Base-by-base conservation (phyloP, 2,329 filamentous ascomycete species). In the Exophiala spinifera region DNA sequence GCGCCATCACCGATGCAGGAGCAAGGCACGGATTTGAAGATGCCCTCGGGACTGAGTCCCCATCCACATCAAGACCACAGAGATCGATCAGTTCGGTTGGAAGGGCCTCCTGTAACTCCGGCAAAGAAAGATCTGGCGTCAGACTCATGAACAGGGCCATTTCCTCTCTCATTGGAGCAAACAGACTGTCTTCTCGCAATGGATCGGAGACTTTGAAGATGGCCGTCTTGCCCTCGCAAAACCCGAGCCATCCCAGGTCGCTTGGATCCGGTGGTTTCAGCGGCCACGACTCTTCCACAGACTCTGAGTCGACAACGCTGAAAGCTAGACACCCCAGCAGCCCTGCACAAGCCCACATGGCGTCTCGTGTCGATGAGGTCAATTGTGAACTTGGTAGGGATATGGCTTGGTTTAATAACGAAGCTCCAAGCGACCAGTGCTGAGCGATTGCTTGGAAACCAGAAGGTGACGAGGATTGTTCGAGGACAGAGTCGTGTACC, bases 181-280 rank as follows among this genome's bases (percentile, higher is more conserved):
- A 44, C 1, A 78, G 57, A 49, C 78, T 79, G 15, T 78, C 76
- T 0, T 70, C 61, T 8, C 78, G 70, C 3, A 72, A 55, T 0
- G 80, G 78, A 46, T 84, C 71, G 1, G 77, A 70, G 0, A 83
- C 64, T 1, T 72, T 64, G 75, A 77, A 83, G 1, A 85, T 70
- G 3, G 74, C 72, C 49, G 72, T 74, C 66, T 86, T 85, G 0
- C 80, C 79, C 11, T 79, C 74, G 53, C 72, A 76, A 65, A 86
- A 74, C 46, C 72, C 77, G 1, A 86, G 64, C 83, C 83, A 87
- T 61, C 80, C 73, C 1, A 86, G 69, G 57, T 84, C 79, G 1
- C 68, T 63, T 25, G 11, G 69, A 57, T 84, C 79, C 0, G 69
- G 55, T 0, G 69, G 69, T 34, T 72, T 76, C 1, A 86, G 67